Conservation (phyloP, 306 rosid species). For the Lagenaria siceraria region DNA sequence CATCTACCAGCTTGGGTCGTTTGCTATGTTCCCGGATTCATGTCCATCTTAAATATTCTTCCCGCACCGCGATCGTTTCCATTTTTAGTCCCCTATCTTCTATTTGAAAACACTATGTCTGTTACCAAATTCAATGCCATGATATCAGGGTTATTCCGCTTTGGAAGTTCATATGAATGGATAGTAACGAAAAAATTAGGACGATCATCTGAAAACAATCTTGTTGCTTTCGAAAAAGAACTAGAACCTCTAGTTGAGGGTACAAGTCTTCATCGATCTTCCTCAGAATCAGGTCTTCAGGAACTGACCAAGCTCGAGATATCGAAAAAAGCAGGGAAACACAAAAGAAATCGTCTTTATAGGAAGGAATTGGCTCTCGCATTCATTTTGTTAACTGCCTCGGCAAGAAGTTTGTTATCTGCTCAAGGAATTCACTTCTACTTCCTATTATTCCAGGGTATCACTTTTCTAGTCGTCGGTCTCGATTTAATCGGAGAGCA, state of each 20-base stretch:
- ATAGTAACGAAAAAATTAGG: constrained; percentile 89
- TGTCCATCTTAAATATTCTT: constrained; percentile 76
- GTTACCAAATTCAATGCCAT: constrained; percentile 97
- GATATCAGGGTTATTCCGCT: constrained; percentile 85
- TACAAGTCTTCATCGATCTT: constrained; percentile 45
- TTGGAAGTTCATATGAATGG: constrained; percentile 96
- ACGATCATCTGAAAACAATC: constrained; percentile 86
- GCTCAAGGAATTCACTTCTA: constrained; percentile 99
- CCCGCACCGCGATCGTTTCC: constrained; percentile 88
- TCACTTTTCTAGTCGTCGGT: constrained; percentile 87
- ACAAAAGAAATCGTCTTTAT: constrained; percentile 68
- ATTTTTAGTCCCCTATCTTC: constrained; percentile 83
- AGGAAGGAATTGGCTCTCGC: constrained; percentile 93
- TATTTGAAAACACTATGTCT: constrained; percentile 95
- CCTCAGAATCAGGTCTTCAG: constrained; percentile 84
- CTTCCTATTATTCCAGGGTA: constrained; percentile 88
- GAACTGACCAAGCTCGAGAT: constrained; percentile 60
- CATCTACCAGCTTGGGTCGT: constrained; percentile 94
- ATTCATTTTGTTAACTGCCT: constrained; percentile 68
- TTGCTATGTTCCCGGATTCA: constrained; percentile 88
- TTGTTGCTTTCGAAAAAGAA: constrained; percentile 64
- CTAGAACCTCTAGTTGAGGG: constrained; percentile 45
- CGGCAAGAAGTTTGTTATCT: constrained; percentile 83
- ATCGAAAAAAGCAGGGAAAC: constrained; percentile 49
- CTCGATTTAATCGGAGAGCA: constrained; percentile 97